Evolutionary conservation across 2,329 filamentous ascomycete species (phyloP), one percentile per base, ranked within the genome.

Genomic region (Ascochyta clinopodiicola): DNA sequence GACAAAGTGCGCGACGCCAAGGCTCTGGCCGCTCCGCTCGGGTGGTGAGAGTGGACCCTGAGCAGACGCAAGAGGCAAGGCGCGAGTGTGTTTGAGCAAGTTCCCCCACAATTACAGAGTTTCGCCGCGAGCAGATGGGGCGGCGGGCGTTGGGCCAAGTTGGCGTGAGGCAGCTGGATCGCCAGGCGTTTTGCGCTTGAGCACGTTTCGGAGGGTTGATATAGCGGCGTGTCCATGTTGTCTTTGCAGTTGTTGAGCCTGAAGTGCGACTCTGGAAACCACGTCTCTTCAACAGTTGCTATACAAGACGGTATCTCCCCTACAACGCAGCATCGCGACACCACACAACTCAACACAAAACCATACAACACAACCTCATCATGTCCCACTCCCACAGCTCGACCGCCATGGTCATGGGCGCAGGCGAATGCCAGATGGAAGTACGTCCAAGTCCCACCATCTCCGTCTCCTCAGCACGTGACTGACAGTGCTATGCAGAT

Each of bases 401-500:
- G 19, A 57, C 27, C 38, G 57, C 56, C 36, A 61, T 43, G 43
- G 46, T 45, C n/a, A 31, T 51, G 44, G 62, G 67, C 8, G 66
- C 67, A 42, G 63, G 51, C 39, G 64, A 61, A 13, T 78, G 77
- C 68, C 71, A 75, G 56, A 78, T 77, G 59, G 76, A 76, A 48
- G 76, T 77, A 61, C 22, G 67, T 45, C n/a, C n/a, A 6, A 24
- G n/a, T 22, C 10, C 3, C 12, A 10, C 29, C n/a, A 19, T 32
- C 25, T 31, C 6, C 7, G 3, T 24, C 17, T n/a, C 2, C 24
- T 50, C 9, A n/a, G 21, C 24, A 22, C 19, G n/a, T 37, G 10
- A 10, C 47, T 62, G n/a, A 63, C 44, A 4, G 29, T n/a, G 15
- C n/a, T 8, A 7, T 1, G 4, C 15, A 90, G 88, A 92, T 92